Percentiles rank a stretch among this genome's conserved stretches.
phyloP scores from a whole-genome alignment of 192 early-diverging fungal genomes.

The Coemansia sp. region DNA sequence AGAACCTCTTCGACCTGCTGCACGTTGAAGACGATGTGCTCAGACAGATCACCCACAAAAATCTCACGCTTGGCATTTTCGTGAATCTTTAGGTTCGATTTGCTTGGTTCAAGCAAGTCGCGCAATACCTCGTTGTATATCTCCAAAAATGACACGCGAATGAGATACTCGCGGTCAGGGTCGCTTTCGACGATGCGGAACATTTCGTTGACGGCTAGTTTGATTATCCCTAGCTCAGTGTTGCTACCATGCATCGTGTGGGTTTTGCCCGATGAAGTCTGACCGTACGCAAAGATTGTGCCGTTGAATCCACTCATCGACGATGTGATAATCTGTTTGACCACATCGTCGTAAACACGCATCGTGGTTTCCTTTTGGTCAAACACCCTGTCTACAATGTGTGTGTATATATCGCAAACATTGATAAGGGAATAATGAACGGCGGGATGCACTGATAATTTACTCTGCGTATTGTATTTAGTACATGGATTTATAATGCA shows the following conservation, averaged over 20 bases:
- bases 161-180: conserved; percentile 73
- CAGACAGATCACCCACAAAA: conserved; percentile 63
- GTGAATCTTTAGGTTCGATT: conserved; percentile 83
- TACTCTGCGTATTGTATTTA: background rate
- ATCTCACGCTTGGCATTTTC: conserved; percentile 70
- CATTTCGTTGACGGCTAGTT: conserved; percentile 64
- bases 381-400: conserved; percentile 55
- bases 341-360: conserved; percentile 51
- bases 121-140: conserved; percentile 96
- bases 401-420: background rate
- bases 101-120: conserved; percentile 84
- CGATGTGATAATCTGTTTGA: conserved; percentile 59
- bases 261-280: conserved; percentile 96
- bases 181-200: conserved; percentile 55
- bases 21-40: conserved; percentile 62
- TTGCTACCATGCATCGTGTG: conserved; percentile 66
- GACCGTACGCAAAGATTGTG: conserved; percentile 98
- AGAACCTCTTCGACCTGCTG: conserved; percentile 74
- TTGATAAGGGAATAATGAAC: background rate
- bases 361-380: conserved; percentile 45
- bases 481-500: background rate
- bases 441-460: background rate
- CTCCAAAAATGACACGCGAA: conserved; percentile 97
- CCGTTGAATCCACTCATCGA: conserved; percentile 95
- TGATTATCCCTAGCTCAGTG: conserved; percentile 67